Conservation (phyloP, 169 alveolate genomes). For the Cytauxzoon felis region DNA sequence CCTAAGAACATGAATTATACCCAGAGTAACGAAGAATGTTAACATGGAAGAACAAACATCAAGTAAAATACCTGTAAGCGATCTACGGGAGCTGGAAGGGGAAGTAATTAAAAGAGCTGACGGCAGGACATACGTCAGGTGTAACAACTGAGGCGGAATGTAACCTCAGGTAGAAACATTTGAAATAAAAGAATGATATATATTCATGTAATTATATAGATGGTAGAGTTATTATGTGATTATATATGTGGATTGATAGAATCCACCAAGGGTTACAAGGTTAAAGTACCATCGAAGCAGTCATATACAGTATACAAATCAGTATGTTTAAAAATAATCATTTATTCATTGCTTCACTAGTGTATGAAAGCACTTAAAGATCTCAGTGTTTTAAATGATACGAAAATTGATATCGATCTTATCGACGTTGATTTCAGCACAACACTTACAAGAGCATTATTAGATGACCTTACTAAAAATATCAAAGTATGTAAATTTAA, state of each 20-base stretch:
- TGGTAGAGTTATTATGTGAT: constrained; percentile 33
- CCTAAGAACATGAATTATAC: no score
- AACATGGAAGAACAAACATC: no score
- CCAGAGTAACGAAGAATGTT: no score
- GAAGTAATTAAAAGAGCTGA: no score
- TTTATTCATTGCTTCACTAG: no score
- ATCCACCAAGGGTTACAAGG: background rate
- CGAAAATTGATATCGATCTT: constrained; percentile 44
- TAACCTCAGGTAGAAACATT: background rate
- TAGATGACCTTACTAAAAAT: constrained; percentile 15
- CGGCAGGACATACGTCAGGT: no score
- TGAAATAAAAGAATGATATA: background rate
- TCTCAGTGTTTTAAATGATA: constrained; percentile 45
- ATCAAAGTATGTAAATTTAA: no score
- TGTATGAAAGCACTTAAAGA: constrained; percentile 56
- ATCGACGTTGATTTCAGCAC: constrained; percentile 52
- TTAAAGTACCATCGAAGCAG: constrained; percentile 37
- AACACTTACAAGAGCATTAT: constrained; percentile 9
- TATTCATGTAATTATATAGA: background rate
- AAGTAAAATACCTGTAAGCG: no score
- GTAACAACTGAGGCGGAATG: no score
- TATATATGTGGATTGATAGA: constrained; percentile 2
- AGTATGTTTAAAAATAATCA: background rate
- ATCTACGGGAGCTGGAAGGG: no score
- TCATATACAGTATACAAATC: constrained; percentile 32